These are phyloP conservation scores for Quaeritorhiza haematococci DNA, from an alignment of 371 early-diverging fungal species.

Conservation along the genomic window DNA sequence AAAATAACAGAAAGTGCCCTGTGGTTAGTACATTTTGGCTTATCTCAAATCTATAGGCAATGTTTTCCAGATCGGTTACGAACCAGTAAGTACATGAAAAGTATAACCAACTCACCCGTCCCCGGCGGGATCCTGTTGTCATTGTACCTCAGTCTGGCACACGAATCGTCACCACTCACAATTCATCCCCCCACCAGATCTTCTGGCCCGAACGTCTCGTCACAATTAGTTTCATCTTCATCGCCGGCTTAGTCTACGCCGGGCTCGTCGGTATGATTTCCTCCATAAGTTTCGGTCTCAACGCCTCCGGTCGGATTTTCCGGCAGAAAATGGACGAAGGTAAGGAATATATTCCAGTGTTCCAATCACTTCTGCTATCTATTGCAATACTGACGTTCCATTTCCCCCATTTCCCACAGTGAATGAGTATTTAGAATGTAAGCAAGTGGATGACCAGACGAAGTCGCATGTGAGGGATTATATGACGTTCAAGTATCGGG, in stretches of 20 bases:
- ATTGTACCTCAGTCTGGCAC: neutral
- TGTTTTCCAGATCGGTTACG: conserved; percentile 27
- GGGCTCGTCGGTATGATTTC: conserved; percentile 31
- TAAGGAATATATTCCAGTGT: conserved; percentile 34
- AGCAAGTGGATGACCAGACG: conserved; percentile 18
- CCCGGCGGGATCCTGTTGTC: neutral
- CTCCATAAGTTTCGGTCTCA: conserved; percentile 26
- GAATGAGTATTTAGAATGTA: no score
- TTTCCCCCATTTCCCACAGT: no score
- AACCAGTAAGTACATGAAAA: neutral
- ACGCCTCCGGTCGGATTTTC: conserved; percentile 33
- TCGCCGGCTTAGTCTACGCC: conserved; percentile 5
- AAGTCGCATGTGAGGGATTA: conserved; percentile 20
- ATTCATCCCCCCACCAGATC: no score
- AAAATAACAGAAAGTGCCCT: no score
- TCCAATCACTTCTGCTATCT: no score
- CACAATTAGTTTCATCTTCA: neutral
- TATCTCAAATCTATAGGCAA: conserved; percentile 2
- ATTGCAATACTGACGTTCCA: no score
- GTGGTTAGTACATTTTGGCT: conserved; percentile 18
- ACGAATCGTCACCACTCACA: neutral
- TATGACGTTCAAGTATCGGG: conserved; percentile 32
- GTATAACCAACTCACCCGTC: no score
- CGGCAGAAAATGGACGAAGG: conserved; percentile 37
- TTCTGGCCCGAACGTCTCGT: neutral